Evolutionary conservation across 495 filamentous ascomycete species (phyloP), one percentile per base, ranked within the genome.

Genomic region (Lepidopterella palustris): DNA sequence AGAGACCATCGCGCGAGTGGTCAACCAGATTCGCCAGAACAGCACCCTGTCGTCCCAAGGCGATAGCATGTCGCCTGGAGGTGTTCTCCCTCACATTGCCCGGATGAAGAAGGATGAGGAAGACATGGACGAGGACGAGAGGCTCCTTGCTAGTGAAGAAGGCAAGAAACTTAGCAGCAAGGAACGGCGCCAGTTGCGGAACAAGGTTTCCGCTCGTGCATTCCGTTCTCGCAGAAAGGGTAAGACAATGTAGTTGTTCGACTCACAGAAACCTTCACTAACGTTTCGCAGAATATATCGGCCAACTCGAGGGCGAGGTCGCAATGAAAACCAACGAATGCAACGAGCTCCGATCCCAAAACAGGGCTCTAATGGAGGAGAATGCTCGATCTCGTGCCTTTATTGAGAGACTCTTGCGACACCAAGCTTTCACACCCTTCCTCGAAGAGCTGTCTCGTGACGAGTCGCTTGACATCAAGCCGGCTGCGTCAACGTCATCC

Each of bases 91-190:
- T 32, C 83, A 88, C 67, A 69, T 83, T 32, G 73, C 79, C 35
- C 76, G 81, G 40, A 69, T 74, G 11, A 86, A 79, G 76, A 98
- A 97, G 79, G 89, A 96, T 40, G 90, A 96, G 69, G 90, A 93
- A 55, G 28, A 97, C 27, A 97, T 98, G 92, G 93, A 99, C 73
- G 91, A 96, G 71, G 93, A 99, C 66, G 93, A 97, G 79, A 78
- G 88, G 59, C 77, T 97, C 2, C 80, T 99, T 15, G 89, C 89
- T 4, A 96, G 91, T 62, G 93, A 97, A 66, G 92, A 95, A 73
- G 93, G 92, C 45, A 99, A 99, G 83, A 96, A 95, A 74, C 80
- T 99, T 39, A 90, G 82, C 73, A 91, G 87, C 78, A 96, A 96
- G 73, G 90, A 97, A 75, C 84, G 93, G 39, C 84, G 93, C 35